Evolutionary conservation across 306 rosid species (phyloP).

Genomic region (Mimosa pudica): DNA sequence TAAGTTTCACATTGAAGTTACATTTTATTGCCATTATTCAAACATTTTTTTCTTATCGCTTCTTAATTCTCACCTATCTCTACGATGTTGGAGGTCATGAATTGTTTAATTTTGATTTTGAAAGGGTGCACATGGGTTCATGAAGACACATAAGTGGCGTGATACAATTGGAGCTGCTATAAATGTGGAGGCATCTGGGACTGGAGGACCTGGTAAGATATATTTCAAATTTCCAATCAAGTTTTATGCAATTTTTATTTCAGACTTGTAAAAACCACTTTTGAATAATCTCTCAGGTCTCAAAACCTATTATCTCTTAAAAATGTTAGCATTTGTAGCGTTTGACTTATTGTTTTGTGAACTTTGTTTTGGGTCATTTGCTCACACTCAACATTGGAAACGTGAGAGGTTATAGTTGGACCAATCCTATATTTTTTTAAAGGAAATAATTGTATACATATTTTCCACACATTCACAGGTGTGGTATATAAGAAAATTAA

Average conservation of each 20-base stretch:
- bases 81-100: constrained; percentile 30
- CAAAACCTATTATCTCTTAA: not conserved
- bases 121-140: constrained; percentile 97
- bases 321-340: not conserved
- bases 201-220: constrained; percentile 80
- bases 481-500: constrained; percentile 25
- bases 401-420: not conserved
- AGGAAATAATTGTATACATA: constrained; percentile 26
- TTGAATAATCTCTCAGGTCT: not conserved
- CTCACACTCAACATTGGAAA: constrained; percentile 6
- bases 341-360: constrained; percentile 5
- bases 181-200: constrained; percentile 95
- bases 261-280: not conserved
- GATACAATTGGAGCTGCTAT: constrained; percentile 88
- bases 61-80: not conserved
- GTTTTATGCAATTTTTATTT: constrained; percentile 13
- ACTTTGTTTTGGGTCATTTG: not conserved
- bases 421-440: not conserved
- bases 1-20: constrained; percentile 21
- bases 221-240: constrained; percentile 18
- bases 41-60: constrained; percentile 9
- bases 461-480: constrained; percentile 12
- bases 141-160: constrained; percentile 89
- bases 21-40: constrained; percentile 17
- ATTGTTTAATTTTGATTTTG: constrained; percentile 37